Percentiles rank a stretch among this genome's conserved stretches.
Conservation (phyloP, 805 yeast genomes). For the Schwanniomyces vanrijiae region DNA sequence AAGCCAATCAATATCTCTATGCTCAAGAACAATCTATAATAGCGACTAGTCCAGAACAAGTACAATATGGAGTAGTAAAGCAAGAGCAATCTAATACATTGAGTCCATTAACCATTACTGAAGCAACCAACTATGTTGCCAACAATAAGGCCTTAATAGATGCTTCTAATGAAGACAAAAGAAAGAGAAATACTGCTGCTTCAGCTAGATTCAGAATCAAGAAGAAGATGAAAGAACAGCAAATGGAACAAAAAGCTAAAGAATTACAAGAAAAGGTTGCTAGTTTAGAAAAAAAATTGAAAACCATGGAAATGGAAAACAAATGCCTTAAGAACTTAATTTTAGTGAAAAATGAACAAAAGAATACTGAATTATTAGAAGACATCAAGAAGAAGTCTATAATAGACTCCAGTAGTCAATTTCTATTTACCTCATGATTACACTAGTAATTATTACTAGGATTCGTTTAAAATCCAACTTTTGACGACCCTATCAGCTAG, state of each 20-base stretch:
- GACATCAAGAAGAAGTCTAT: slow-evolving; percentile 49
- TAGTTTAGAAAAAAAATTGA: slow-evolving; percentile 68
- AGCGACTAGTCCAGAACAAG: slow-evolving; percentile 1
- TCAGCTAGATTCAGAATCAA: slow-evolving; percentile 90
- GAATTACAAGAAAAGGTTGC: slow-evolving; percentile 70
- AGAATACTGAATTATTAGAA: slow-evolving; percentile 54
- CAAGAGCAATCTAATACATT: neutral
- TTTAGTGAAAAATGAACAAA: slow-evolving; percentile 69
- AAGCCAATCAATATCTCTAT: neutral
- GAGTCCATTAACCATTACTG: neutral
- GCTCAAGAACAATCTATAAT: neutral
- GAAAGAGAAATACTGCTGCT: slow-evolving; percentile 90
- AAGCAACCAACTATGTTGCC: neutral
- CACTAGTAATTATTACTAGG: slow-evolving; percentile 9
- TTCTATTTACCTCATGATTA: slow-evolving; percentile 29
- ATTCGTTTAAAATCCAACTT: slow-evolving; percentile 11
- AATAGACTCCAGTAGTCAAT: slow-evolving; percentile 27
- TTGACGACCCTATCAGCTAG: slow-evolving; percentile 2
- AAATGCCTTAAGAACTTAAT: slow-evolving; percentile 79
- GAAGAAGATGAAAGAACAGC: slow-evolving; percentile 89
- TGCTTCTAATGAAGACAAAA: slow-evolving; percentile 61
- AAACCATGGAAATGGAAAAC: slow-evolving; percentile 92
- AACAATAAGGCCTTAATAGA: slow-evolving; percentile 3
- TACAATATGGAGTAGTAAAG: slow-evolving; percentile 2
- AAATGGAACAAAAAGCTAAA: slow-evolving; percentile 74